Evolutionary conservation across 306 rosid species (phyloP).

Genomic region (Inga leiocalycina): DNA sequence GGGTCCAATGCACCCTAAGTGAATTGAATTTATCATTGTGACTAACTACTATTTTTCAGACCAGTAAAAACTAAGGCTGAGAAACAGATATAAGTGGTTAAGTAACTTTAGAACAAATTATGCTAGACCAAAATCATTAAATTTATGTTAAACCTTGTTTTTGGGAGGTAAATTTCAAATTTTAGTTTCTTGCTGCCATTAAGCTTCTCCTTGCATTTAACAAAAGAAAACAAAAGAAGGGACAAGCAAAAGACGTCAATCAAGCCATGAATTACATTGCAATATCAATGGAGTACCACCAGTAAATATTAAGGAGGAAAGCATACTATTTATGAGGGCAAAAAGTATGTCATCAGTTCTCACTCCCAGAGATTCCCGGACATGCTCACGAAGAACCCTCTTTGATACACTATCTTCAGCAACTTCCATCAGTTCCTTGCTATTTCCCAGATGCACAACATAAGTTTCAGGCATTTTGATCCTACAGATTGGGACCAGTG

Average conservation of each 20-base stretch:
- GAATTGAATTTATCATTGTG: neutral
- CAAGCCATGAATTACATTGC: slow-evolving; percentile 20
- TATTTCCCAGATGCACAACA: slow-evolving; percentile 97
- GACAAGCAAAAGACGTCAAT: slow-evolving; percentile 11
- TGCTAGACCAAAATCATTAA: slow-evolving; percentile 12
- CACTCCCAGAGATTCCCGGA: slow-evolving; percentile 85
- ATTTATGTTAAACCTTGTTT: neutral
- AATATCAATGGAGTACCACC: slow-evolving; percentile 9
- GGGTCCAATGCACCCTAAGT: neutral
- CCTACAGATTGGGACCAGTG: slow-evolving; percentile 42
- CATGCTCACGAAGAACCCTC: slow-evolving; percentile 93
- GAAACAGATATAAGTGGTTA: neutral
- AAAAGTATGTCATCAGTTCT: slow-evolving; percentile 87
- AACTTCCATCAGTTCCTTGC: slow-evolving; percentile 95
- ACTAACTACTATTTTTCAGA: slow-evolving; percentile 8
- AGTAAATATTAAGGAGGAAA: slow-evolving; percentile 23
- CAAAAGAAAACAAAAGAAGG: slow-evolving; percentile 30
- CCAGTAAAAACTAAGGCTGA: slow-evolving; percentile 1
- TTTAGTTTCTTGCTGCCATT: slow-evolving; percentile 10
- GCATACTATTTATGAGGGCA: slow-evolving; percentile 93
- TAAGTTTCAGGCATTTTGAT: slow-evolving; percentile 86
- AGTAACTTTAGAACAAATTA: neutral
- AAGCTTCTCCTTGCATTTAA: slow-evolving; percentile 5
- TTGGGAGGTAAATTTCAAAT: slow-evolving; percentile 2
- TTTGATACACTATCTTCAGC: slow-evolving; percentile 87